These are phyloP conservation scores for Neurospora pannonica DNA, from an alignment of 495 filamentous ascomycete genomes.

Conservation along the genomic window DNA sequence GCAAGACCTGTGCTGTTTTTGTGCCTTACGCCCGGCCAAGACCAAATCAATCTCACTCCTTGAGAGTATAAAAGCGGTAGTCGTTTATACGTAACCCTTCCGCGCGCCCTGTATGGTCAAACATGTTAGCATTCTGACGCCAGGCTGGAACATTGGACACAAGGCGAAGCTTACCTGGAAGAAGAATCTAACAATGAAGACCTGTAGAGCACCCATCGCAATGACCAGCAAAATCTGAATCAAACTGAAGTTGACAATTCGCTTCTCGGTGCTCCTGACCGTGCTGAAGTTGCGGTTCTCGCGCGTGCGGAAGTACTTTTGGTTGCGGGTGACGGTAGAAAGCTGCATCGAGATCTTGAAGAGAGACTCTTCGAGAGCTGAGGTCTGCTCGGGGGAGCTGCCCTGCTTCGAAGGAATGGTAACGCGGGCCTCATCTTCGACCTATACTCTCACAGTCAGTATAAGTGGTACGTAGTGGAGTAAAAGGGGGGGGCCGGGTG, in stretches of 20 bases:
- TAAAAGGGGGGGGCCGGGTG: slow-evolving; percentile 1
- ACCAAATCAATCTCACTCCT: slow-evolving; percentile 5
- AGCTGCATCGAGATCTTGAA: slow-evolving; percentile 89
- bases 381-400: slow-evolving; percentile 82
- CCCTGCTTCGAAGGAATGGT: slow-evolving; percentile 86
- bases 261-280: slow-evolving; percentile 84
- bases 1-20: slow-evolving; percentile 13
- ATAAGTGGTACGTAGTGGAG: background rate
- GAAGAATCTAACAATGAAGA: slow-evolving; percentile 97
- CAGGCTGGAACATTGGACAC: background rate
- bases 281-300: slow-evolving; percentile 99
- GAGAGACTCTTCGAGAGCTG: slow-evolving; percentile 86
- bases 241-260: slow-evolving; percentile 96
- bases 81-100: slow-evolving; percentile 49
- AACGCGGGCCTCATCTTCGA: slow-evolving; percentile 85
- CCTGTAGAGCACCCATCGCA: slow-evolving; percentile 92
- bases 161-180: slow-evolving; percentile 58
- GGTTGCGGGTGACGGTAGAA: slow-evolving; percentile 93
- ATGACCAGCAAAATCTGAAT: slow-evolving; percentile 89
- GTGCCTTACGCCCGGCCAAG: slow-evolving; percentile 17
- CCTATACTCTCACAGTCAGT: slow-evolving; percentile 39
- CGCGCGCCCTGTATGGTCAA: slow-evolving; percentile 36
- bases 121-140: slow-evolving; percentile 7
- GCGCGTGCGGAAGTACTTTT: slow-evolving; percentile 98
- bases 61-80: background rate